Evolutionary conservation across 2,329 filamentous ascomycete species (phyloP), one percentile per base, ranked within the genome.

Genomic region (Alternaria ethzedia): DNA sequence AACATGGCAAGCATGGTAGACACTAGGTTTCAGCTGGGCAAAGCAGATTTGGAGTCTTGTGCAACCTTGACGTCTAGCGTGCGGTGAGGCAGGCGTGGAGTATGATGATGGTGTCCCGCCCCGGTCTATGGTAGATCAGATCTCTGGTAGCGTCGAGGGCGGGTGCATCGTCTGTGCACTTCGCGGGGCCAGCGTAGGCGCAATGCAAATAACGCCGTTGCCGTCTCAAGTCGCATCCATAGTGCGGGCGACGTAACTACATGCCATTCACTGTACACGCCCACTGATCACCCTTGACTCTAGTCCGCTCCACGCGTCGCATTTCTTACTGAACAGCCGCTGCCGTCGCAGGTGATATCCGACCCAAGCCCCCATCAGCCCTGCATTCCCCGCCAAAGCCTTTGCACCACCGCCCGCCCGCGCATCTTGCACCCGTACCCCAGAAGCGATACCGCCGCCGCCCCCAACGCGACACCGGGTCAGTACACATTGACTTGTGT

Each of bases 121-220:
- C 56, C 32, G 50, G 61, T 59, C 54, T 43, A 55, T 43, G 63
- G 44, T 36, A 45, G 60, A 64, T 64, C 47, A 17, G 58, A 59
- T 54, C 56, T 62, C 54, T 58, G 61, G 62, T 66, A 65, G 62
- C 59, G 61, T 57, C 57, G 62, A 58, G 41, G 59, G 43, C 50
- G 57, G 63, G 61, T 56, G 59, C 44, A 54, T 57, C 57, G 67
- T 68, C 67, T 68, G 69, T 71, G 69, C 60, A 54, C 44, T 59
- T 63, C 60, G 60, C 69, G 65, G 69, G 67, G 69, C 66, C 65
- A 65, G 45, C 57, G 54, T 52, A 43, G 59, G 64, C 60, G 61
- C 65, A 56, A 65, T 65, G 67, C 67, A 70, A 68, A 68, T 67
- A 66, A 59, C 52, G 63, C 59, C 63, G 59, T 51, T 58, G 59